Evolutionary conservation across 2,329 filamentous ascomycete species (phyloP), one percentile per base, ranked within the genome.

Genomic region (Epichloe scottii): DNA sequence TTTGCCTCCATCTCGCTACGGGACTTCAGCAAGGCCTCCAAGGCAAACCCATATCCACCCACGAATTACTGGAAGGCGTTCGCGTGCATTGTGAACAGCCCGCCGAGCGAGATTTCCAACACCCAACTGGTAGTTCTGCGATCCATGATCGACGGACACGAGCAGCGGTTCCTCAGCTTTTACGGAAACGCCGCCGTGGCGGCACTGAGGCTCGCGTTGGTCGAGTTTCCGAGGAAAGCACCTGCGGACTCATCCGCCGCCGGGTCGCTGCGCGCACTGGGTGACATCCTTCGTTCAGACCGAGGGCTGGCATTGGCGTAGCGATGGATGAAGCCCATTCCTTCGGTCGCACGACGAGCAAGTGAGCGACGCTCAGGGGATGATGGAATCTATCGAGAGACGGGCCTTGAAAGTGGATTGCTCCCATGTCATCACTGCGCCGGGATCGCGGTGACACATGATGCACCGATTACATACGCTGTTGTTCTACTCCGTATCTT

Each of bases 1-100:
- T 98, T 85, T 62, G 87, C 89, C 0, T 81, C 90, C 1, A 75
- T 97, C 38, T 81, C 88, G 1, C 73, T 96, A 8, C 82, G 91
- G 46, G 88, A 94, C 64, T 95, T 94, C 62, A 79, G 79, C 55
- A 84, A 79, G 56, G 79, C 82, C 2, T 72, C 74, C 39, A 82
- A 82, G 56, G 73, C 71, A 44, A 90, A 90, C 58, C 89, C 84
- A 0, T 93, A 80, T 67, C 89, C 84, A 4, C 87, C 86, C 46
- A 76, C 75, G 0, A 76, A 90, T 51, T 97, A 93, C 71, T 98
- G 93, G 93, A 76, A 74, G 38, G 77, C 85, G 0, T 71, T 97
- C 51, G 81, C 88, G 0, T 75, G 75, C 42, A 87, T 97, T 38
- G 71, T 90, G 62, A 89, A 89, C 63, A 85, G 87, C 0, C 84